Base-by-base conservation (phyloP, 73 alveolate species). In the Paramecium biaurelia region DNA sequence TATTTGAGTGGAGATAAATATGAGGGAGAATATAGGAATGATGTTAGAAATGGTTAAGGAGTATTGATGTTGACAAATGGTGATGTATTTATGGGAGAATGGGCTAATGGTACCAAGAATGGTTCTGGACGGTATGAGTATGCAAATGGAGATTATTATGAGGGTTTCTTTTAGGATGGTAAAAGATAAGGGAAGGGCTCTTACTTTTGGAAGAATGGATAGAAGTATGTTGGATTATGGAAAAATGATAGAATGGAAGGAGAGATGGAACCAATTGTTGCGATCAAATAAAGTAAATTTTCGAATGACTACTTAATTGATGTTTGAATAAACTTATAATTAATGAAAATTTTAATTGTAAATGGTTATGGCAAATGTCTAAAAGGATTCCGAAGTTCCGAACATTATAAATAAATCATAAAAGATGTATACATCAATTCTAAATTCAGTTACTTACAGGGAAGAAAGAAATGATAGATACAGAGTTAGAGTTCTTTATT, bases 1-100 rank as follows among this genome's bases (percentile, higher is more conserved):
- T 89, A 93, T 72, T 84, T 41, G n/a, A 76, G 85, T 41, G 98
- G 98, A 6, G 95, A 93, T 72, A 92, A 88, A 85, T 93, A 93
- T 74, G 96, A 95, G 70, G 98, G 98, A 30, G 87, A 92, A 18
- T 95, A 67, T 57, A 41, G 92, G 15, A 38, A 53, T 23, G 74
- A 34, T 38, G 38, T 18, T 21, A 57, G 70, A 18, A 32, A 26
- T 53, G 94, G 95, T 14, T 24, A 85, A 42, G 95, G 95, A 35
- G 49, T 53, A 1, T 21, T 85, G 43, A 37, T 57, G n/a, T 56
- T 92, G 24, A 35, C 35, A 15, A 85, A 85, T 85, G 95, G 95
- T n/a, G 92, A 92, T 92, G 57, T 37, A 34, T 92, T 89, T 67
- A 85, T 72, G 42, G 95, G 95, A 24, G 95, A 92, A 21, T 92